A percentile compares a stretch with the other conserved stretches of the same genome.
Evolutionary conservation across 2,329 filamentous ascomycete genomes (phyloP).

Genomic region (Colletotrichum graminicola): DNA sequence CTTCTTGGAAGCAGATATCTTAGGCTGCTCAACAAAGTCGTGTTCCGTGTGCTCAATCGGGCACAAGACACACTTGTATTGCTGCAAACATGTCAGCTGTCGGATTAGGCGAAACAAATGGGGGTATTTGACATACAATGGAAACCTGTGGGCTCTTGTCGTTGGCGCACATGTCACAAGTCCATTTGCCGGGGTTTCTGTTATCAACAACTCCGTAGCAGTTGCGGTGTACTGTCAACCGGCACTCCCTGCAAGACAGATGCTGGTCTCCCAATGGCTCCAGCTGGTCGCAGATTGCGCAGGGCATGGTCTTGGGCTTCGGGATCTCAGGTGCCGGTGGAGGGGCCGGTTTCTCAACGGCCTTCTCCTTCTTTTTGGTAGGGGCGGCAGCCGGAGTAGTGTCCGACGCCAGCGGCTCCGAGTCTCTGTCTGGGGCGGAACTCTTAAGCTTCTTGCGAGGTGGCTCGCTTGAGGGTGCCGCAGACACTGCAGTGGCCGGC

Average conservation of each 20-base stretch:
- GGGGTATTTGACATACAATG: slow-evolving; percentile 68
- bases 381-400: slow-evolving; percentile 47
- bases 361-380: slow-evolving; percentile 72
- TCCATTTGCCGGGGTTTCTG: slow-evolving; percentile 83
- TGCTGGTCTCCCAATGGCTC: slow-evolving; percentile 80
- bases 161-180: slow-evolving; percentile 95
- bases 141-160: slow-evolving; percentile 93
- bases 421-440: slow-evolving; percentile 61
- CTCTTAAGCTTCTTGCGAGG: slow-evolving; percentile 76
- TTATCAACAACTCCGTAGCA: slow-evolving; percentile 90
- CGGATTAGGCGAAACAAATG: slow-evolving; percentile 8
- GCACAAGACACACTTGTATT: slow-evolving; percentile 94
- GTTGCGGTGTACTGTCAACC: slow-evolving; percentile 88
- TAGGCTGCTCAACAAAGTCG: slow-evolving; percentile 87
- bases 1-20: slow-evolving; percentile 87
- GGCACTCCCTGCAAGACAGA: slow-evolving; percentile 86
- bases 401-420: slow-evolving; percentile 62
- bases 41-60: slow-evolving; percentile 84
- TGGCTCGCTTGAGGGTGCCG: slow-evolving; percentile 60
- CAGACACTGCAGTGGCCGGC: slow-evolving; percentile 48
- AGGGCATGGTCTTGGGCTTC: slow-evolving; percentile 82
- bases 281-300: slow-evolving; percentile 83
- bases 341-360: slow-evolving; percentile 70
- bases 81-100: slow-evolving; percentile 60
- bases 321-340: slow-evolving; percentile 81